phyloP scores from a whole-genome alignment of 2,329 filamentous ascomycete genomes.

The Arthroderma uncinatum region DNA sequence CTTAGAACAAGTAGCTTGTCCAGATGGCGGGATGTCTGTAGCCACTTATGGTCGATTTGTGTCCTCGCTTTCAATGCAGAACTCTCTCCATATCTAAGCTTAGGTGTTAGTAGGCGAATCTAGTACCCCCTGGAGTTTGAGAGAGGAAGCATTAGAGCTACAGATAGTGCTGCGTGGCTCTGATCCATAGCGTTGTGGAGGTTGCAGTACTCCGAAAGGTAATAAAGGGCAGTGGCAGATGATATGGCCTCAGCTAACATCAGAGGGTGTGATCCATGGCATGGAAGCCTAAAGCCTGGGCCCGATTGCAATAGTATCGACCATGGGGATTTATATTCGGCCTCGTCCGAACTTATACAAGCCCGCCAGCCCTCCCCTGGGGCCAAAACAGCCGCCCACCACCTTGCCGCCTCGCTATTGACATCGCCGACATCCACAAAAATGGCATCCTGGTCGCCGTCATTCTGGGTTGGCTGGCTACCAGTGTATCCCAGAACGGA shows the following conservation, averaged over 20 bases:
- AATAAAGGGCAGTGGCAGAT: constrained; percentile 15
- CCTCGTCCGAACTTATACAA: constrained; percentile 2
- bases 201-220: constrained; percentile 17
- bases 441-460: not conserved
- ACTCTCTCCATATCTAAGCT: not conserved
- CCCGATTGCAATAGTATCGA: constrained; percentile 1
- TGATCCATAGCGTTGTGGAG: constrained; percentile 17
- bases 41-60: not conserved
- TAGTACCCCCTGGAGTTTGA: not conserved
- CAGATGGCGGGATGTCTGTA: constrained; percentile 3
- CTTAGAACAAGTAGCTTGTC: constrained; percentile 21
- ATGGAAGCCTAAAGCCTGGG: not conserved
- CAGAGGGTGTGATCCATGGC: not conserved
- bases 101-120: not conserved
- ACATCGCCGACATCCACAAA: constrained; percentile 8
- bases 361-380: constrained; percentile 13
- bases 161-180: constrained; percentile 18
- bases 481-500: constrained; percentile 3
- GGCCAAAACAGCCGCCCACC: constrained; percentile 15
- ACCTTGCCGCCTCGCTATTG: constrained; percentile 9
- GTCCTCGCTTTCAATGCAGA: not conserved
- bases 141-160: constrained; percentile 10
- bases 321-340: constrained; percentile 9
- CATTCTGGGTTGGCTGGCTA: not conserved
- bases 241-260: constrained; percentile 9